phyloP scores from a whole-genome alignment of 495 filamentous ascomycete species.

The Aspergillus steynii region DNA sequence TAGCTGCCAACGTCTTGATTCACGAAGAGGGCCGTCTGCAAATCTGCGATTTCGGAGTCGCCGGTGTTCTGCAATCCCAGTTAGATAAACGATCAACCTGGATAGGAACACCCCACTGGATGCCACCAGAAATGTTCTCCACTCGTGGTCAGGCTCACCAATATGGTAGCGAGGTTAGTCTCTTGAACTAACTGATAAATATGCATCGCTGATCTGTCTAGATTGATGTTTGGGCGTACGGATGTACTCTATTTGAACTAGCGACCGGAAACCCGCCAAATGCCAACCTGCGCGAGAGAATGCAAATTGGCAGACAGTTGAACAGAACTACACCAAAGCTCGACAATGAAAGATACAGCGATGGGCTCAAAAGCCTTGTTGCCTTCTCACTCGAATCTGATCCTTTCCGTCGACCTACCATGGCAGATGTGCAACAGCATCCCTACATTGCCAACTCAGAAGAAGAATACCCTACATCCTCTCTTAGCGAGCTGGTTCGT shows the following conservation, averaged over 20 bases:
- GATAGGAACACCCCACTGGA: constrained; percentile 95
- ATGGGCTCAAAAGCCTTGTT: constrained; percentile 71
- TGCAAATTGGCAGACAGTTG: constrained; percentile 63
- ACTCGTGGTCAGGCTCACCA: constrained; percentile 40
- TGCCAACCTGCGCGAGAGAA: constrained; percentile 44
- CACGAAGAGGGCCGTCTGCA: constrained; percentile 85
- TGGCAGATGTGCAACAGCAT: constrained; percentile 49
- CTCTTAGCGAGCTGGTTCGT: constrained; percentile 70
- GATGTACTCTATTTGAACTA: constrained; percentile 87
- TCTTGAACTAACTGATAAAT: neutral
- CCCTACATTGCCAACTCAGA: constrained; percentile 56
- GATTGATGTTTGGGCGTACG: constrained; percentile 96
- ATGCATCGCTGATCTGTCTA: constrained; percentile 32
- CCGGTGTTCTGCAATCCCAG: constrained; percentile 80
- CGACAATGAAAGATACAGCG: constrained; percentile 73
- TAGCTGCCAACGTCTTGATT: constrained; percentile 85
- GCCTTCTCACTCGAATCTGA: constrained; percentile 76
- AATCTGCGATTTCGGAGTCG: constrained; percentile 95
- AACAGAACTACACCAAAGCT: constrained; percentile 63
- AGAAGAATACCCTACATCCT: constrained; percentile 66
- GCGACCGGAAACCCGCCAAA: constrained; percentile 85
- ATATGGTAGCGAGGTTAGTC: constrained; percentile 58
- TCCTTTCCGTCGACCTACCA: constrained; percentile 70
- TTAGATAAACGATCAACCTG: constrained; percentile 87
- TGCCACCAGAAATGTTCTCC: constrained; percentile 85